phyloP scores from a whole-genome alignment of 495 filamentous ascomycete genomes.

The Penicillium parvum region DNA sequence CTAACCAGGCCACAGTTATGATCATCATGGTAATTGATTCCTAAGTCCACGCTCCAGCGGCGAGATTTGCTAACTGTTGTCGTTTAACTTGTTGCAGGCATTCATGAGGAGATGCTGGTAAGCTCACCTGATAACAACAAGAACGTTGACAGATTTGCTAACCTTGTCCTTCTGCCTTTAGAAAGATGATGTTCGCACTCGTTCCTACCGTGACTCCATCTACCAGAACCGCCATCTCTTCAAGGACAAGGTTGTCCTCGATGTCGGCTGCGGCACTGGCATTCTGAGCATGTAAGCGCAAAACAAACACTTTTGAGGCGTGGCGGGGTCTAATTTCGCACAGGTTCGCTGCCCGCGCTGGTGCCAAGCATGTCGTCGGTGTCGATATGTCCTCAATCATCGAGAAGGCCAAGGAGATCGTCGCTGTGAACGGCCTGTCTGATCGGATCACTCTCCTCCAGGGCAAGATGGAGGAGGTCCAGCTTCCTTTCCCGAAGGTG shows the following conservation, averaged over 20 bases:
- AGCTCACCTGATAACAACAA: constrained; percentile 32
- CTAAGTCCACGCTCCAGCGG: not conserved
- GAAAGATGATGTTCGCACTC: constrained; percentile 98
- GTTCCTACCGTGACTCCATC: constrained; percentile 93
- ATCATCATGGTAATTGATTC: constrained; percentile 74
- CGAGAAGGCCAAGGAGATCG: constrained; percentile 87
- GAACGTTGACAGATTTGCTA: constrained; percentile 1
- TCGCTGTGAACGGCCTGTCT: constrained; percentile 77
- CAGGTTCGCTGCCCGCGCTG: constrained; percentile 95
- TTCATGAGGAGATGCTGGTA: constrained; percentile 98
- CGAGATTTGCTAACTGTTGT: constrained; percentile 13
- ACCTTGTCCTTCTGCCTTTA: constrained; percentile 32
- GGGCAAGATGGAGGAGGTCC: constrained; percentile 95
- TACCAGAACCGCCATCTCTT: constrained; percentile 94
- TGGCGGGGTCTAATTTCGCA: constrained; percentile 7
- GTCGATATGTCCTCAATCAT: constrained; percentile 98
- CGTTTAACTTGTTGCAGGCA: constrained; percentile 55
- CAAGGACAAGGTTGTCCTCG: constrained; percentile 94
- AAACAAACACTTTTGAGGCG: not conserved
- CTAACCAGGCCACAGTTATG: constrained; percentile 61
- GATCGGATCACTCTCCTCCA: constrained; percentile 84
- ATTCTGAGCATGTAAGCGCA: constrained; percentile 74
- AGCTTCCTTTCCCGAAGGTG: constrained; percentile 80
- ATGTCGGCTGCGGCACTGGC: constrained; percentile 94
- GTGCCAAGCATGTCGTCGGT: constrained; percentile 89